Evolutionary conservation across 2,329 filamentous ascomycete species (phyloP).

Genomic region (Hirsutella rhossiliensis): DNA sequence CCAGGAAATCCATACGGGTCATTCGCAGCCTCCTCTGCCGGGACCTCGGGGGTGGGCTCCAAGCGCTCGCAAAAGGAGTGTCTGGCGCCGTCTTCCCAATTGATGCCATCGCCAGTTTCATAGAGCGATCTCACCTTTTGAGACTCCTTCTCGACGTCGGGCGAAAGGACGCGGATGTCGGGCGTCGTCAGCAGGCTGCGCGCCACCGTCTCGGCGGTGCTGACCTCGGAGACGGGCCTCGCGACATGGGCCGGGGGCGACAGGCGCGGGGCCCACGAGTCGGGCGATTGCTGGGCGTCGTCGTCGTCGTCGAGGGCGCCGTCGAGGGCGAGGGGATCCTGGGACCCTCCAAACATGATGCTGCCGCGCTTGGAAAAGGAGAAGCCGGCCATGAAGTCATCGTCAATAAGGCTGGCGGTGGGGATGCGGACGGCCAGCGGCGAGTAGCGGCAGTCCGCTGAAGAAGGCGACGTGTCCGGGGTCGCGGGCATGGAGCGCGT

Average conservation of each 20-base stretch:
- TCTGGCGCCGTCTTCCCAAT: conserved; percentile 38
- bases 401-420: conserved; percentile 42
- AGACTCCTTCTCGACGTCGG: conserved; percentile 49
- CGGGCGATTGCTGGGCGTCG: conserved; percentile 6
- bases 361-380: conserved; percentile 53
- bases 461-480: conserved; percentile 1
- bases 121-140: conserved; percentile 58
- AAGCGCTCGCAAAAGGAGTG: conserved; percentile 35
- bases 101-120: conserved; percentile 40
- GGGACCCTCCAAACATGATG: conserved; percentile 45
- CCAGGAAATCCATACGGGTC: conserved; percentile 44
- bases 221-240: neutral
- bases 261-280: conserved; percentile 5
- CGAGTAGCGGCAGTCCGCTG: conserved; percentile 22
- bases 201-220: conserved; percentile 2
- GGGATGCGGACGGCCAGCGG: conserved; percentile 46
- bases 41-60: conserved; percentile 37
- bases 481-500: neutral
- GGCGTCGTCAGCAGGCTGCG: conserved; percentile 18
- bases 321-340: conserved; percentile 9
- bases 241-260: conserved; percentile 1
- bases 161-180: conserved; percentile 39
- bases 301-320: conserved; percentile 2
- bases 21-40: conserved; percentile 38
- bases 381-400: conserved; percentile 43